A percentile compares a stretch with the other conserved stretches of the same genome.
Conservation (phyloP, 371 early-diverging fungal species). For the Mucor plumbeus region DNA sequence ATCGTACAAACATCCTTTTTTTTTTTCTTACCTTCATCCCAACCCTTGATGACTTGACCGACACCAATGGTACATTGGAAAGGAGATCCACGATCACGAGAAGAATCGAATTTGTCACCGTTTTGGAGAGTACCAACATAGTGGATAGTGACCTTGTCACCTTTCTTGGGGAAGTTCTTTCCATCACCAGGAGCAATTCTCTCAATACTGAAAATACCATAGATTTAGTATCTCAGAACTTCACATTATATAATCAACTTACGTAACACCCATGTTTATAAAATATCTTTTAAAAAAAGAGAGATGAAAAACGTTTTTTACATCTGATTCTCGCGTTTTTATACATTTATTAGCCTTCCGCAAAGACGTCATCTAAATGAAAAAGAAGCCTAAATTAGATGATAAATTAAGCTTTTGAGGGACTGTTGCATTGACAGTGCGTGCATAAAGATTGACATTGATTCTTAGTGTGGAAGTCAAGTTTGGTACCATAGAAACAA, state of each 20-base stretch:
- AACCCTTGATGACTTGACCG: conserved; percentile 91
- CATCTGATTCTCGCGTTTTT: background rate
- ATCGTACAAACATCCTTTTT: no score
- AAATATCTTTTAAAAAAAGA: conserved; percentile 16
- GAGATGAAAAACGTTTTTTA: background rate
- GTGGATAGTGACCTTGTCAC: conserved; percentile 74
- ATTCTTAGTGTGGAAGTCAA: no score
- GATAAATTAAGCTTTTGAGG: background rate
- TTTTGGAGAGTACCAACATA: conserved; percentile 71
- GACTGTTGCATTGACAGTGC: no score
- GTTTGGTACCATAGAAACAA: no score
- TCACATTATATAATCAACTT: conserved; percentile 17
- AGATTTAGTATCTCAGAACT: background rate
- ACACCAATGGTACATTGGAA: conserved; percentile 88
- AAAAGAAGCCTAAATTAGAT: background rate
- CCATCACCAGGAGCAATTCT: conserved; percentile 74
- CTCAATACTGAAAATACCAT: conserved; percentile 39
- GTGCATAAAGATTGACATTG: no score
- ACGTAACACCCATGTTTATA: conserved; percentile 51
- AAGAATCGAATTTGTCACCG: conserved; percentile 89
- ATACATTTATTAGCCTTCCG: background rate
- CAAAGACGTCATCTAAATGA: background rate
- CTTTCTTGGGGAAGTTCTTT: conserved; percentile 83
- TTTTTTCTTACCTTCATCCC: conserved; percentile 59
- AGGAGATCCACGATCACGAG: conserved; percentile 78